These are phyloP conservation scores for Penicillium waksmanii DNA, from an alignment of 495 filamentous ascomycete species.

Conservation along the genomic window DNA sequence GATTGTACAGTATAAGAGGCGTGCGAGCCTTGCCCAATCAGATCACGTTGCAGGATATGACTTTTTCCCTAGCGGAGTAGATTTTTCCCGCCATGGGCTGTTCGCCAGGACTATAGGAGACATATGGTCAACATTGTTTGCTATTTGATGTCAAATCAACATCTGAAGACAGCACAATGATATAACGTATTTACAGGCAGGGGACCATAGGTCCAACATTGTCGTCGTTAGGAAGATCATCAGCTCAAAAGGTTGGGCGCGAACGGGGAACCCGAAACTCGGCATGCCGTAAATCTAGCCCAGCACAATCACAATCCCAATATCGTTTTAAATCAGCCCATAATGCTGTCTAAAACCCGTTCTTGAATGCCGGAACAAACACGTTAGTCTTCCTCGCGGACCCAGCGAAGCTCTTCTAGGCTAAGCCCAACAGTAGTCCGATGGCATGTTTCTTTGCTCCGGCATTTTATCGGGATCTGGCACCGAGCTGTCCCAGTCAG, in stretches of 20 bases:
- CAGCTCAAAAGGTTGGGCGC: not conserved
- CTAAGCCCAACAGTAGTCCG: not conserved
- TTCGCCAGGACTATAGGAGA: not conserved
- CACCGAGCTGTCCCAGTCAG: slow-evolving; percentile 20
- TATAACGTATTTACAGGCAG: too few relatives aligned
- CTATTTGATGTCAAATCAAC: not conserved
- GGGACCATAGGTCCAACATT: too few relatives aligned
- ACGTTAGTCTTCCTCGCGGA: not conserved
- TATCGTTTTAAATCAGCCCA: not conserved
- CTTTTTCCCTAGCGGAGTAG: slow-evolving; percentile 25
- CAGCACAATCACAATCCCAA: not conserved
- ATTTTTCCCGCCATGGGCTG: slow-evolving; percentile 20
- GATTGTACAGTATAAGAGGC: too few relatives aligned
- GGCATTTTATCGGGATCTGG: slow-evolving; percentile 20
- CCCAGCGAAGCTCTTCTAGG: not conserved
- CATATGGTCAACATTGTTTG: not conserved
- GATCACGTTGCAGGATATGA: slow-evolving; percentile 18
- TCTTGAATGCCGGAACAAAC: not conserved
- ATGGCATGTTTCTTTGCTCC: slow-evolving; percentile 10
- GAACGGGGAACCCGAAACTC: slow-evolving; percentile 1
- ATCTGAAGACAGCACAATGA: not conserved
- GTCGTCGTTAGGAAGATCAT: too few relatives aligned
- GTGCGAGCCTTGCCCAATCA: slow-evolving; percentile 10
- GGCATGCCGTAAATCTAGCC: slow-evolving; percentile 4
- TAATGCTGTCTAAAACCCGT: not conserved